Conservation (phyloP, 192 early-diverging fungal genomes). For the Coemansia sp. region DNA sequence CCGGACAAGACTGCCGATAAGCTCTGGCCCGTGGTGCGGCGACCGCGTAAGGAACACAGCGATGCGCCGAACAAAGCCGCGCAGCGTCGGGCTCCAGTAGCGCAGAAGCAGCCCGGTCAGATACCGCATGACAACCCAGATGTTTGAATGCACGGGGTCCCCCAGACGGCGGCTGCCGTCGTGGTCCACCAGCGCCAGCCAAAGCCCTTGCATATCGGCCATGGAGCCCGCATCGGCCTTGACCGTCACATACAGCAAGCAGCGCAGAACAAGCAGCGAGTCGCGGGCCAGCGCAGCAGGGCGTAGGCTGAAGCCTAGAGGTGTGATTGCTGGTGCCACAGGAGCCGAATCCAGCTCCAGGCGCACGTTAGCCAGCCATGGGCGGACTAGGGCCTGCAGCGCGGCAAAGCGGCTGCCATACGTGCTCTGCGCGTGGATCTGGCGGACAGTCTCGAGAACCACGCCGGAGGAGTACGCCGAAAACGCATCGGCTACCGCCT, state of each 20-base stretch:
- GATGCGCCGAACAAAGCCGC: conserved; percentile 36
- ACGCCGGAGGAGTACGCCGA: conserved; percentile 20
- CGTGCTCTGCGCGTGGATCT: conserved; percentile 31
- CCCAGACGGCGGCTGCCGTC: background rate
- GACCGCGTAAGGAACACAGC: conserved; percentile 52
- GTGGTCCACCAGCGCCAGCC: conserved; percentile 35
- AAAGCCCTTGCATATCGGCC: conserved; percentile 28
- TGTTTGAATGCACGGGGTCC: conserved; percentile 10
- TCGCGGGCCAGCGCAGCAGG: conserved; percentile 31
- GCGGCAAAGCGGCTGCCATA: conserved; percentile 12
- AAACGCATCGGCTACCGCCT: conserved; percentile 33
- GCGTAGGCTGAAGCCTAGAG: conserved; percentile 2
- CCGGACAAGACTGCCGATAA: conserved; percentile 25
- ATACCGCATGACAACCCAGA: conserved; percentile 41
- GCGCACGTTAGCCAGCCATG: conserved; percentile 45
- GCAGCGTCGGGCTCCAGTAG: conserved; percentile 31
- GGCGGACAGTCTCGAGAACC: conserved; percentile 40
- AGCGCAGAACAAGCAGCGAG: conserved; percentile 46
- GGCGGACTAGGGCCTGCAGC: conserved; percentile 21
- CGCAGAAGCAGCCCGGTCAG: conserved; percentile 28
- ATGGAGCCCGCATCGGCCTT: conserved; percentile 18
- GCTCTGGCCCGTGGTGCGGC: conserved; percentile 19
- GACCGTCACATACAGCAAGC: conserved; percentile 47
- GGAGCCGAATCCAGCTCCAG: background rate
- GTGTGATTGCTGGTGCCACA: background rate